A percentile compares a stretch with the other conserved stretches of the same genome.
These are phyloP conservation scores for Kluyveromyces marxianus DNA, from an alignment of 1,139 yeast species.

Conservation along the genomic window DNA sequence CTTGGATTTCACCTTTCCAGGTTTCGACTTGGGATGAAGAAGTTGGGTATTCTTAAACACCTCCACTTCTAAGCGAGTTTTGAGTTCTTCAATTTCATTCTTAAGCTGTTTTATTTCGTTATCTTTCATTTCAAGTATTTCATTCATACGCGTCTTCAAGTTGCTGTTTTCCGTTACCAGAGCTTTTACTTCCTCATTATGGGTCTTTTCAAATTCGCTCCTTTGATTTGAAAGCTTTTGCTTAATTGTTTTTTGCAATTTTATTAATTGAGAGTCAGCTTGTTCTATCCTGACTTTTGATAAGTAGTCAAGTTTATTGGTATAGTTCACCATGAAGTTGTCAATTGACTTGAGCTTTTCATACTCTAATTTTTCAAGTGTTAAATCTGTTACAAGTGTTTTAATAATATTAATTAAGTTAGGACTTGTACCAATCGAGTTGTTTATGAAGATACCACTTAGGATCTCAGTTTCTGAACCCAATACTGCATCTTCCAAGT, in stretches of 20 bases:
- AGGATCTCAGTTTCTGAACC: conserved; percentile 49
- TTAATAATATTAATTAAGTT: conserved; percentile 44
- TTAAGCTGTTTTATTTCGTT: conserved; percentile 19
- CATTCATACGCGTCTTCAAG: conserved; percentile 13
- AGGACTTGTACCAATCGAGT: conserved; percentile 50
- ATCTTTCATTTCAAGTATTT: conserved; percentile 13
- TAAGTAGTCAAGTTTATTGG: conserved; percentile 22
- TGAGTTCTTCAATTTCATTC: conserved; percentile 26
- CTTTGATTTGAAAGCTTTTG: conserved; percentile 22
- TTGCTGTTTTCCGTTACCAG: conserved; percentile 22
- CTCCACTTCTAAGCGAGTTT: conserved; percentile 28
- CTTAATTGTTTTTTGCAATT: conserved; percentile 17
- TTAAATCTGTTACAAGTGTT: conserved; percentile 40
- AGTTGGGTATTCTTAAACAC: conserved; percentile 22
- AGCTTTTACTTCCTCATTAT: conserved; percentile 18
- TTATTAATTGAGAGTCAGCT: conserved; percentile 19
- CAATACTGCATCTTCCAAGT: conserved; percentile 51
- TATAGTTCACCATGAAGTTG: conserved; percentile 32
- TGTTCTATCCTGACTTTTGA: conserved; percentile 20
- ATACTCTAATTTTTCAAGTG: conserved; percentile 38
- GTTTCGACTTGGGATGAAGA: conserved; percentile 8
- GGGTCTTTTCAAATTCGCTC: conserved; percentile 16
- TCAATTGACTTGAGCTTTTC: conserved; percentile 39
- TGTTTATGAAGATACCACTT: conserved; percentile 57
- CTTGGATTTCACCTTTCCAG: not conserved